These are phyloP conservation scores for Chaetomiaceae sp. DNA, from an alignment of 2,329 filamentous ascomycete genomes.

Conservation along the genomic window DNA sequence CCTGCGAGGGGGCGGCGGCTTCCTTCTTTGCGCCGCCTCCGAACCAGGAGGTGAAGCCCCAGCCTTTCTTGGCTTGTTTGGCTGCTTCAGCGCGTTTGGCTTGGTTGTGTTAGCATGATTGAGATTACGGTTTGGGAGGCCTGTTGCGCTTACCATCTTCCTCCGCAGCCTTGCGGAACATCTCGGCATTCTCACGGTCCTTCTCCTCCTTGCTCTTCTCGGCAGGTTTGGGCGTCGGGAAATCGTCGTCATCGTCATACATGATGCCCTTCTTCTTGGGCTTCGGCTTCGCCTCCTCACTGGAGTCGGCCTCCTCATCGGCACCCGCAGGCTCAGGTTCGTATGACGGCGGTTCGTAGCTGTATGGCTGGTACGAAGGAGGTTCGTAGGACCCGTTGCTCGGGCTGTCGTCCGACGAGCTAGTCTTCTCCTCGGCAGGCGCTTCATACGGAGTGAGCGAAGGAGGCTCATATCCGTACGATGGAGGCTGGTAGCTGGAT, in stretches of 20 bases:
- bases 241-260: conserved; percentile 76
- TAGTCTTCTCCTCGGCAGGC: conserved; percentile 19
- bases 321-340: conserved; percentile 52
- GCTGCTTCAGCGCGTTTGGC: conserved; percentile 57
- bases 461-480: conserved; percentile 51
- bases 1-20: conserved; percentile 41
- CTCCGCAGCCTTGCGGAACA: conserved; percentile 79
- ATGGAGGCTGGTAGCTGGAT: conserved; percentile 41
- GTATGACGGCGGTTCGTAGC: conserved; percentile 60
- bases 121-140: neutral
- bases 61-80: conserved; percentile 60
- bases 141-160: conserved; percentile 56
- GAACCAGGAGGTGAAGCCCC: conserved; percentile 85
- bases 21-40: conserved; percentile 55
- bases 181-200: conserved; percentile 77
- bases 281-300: conserved; percentile 48
- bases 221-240: conserved; percentile 48
- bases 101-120: conserved; percentile 29
- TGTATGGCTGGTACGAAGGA: conserved; percentile 33
- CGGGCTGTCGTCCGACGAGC: conserved; percentile 19
- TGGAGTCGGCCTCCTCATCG: conserved; percentile 40
- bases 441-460: conserved; percentile 34
- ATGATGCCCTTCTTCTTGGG: conserved; percentile 74
- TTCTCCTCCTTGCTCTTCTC: conserved; percentile 62
- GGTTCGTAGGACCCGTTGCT: conserved; percentile 30